Percentiles rank a stretch among this genome's conserved stretches.
Evolutionary conservation across 352 stramenopile species (phyloP).

Genomic region (Globisporangium paddicum): DNA sequence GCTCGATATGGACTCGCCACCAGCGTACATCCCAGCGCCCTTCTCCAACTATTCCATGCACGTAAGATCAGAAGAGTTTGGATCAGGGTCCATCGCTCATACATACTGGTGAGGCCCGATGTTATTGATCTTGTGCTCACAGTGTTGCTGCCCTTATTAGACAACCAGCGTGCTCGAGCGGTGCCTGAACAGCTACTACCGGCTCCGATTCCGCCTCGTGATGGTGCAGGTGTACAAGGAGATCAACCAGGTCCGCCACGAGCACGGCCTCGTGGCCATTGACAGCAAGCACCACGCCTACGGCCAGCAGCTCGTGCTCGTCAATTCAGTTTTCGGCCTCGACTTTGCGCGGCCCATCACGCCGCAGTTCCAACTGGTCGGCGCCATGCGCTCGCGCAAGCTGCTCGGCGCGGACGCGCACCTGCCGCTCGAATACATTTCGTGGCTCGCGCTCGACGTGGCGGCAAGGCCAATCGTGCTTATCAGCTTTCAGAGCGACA

Average conservation of each 20-base stretch:
- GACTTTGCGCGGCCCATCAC: conserved; percentile 70
- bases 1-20: conserved; percentile 81
- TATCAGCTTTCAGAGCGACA: conserved; percentile 50
- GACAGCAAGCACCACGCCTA: conserved; percentile 50
- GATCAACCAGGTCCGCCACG: conserved; percentile 51
- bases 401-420: neutral
- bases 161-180: conserved; percentile 69
- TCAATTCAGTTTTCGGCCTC: conserved; percentile 81
- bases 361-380: conserved; percentile 76
- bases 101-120: no score
- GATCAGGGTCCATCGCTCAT: neutral
- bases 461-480: conserved; percentile 39
- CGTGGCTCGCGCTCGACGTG: conserved; percentile 31
- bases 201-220: conserved; percentile 64
- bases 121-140: neutral
- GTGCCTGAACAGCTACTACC: conserved; percentile 75
- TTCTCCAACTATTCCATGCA: conserved; percentile 83
- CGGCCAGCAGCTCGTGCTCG: conserved; percentile 61
- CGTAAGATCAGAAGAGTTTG: conserved; percentile 13
- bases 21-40: conserved; percentile 70
- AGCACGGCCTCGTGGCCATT: conserved; percentile 45
- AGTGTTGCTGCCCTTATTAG: conserved; percentile 23
- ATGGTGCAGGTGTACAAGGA: conserved; percentile 59
- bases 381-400: conserved; percentile 37
- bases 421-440: conserved; percentile 30